These are phyloP conservation scores for Termitomyces sp. DNA, from an alignment of 768 basidiomycete species.

Conservation along the genomic window DNA sequence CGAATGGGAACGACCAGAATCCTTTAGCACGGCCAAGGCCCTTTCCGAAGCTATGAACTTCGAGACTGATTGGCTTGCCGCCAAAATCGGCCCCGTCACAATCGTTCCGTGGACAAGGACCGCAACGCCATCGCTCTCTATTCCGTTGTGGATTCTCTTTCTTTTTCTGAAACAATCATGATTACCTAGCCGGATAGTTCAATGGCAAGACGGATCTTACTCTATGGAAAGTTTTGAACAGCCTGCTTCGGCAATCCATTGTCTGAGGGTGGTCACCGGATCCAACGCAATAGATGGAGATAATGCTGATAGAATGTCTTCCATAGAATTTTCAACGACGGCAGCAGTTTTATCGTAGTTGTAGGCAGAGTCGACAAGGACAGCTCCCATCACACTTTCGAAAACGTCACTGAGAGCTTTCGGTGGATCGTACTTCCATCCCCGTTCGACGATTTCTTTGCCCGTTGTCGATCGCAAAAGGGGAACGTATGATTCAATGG, in stretches of 20 bases:
- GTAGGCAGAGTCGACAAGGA: conserved; percentile 78
- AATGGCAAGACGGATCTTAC: conserved; percentile 19
- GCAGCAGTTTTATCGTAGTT: conserved; percentile 64
- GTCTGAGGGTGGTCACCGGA: conserved; percentile 68
- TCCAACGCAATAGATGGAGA: conserved; percentile 61
- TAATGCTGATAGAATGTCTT: conserved; percentile 59
- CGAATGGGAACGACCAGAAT: conserved; percentile 40
- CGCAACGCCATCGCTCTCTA: conserved; percentile 41
- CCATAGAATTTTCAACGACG: conserved; percentile 62
- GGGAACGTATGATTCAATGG: conserved; percentile 60
- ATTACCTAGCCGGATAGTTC: neutral
- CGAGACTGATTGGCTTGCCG: conserved; percentile 54
- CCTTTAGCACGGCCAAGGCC: conserved; percentile 51
- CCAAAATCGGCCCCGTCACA: conserved; percentile 60
- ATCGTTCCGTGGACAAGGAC: conserved; percentile 56
- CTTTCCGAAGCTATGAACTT: conserved; percentile 67
- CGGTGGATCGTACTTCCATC: conserved; percentile 84
- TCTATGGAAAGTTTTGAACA: conserved; percentile 41
- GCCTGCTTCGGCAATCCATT: conserved; percentile 59
- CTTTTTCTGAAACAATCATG: conserved; percentile 18
- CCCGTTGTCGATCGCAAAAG: conserved; percentile 52
- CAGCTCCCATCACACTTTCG: conserved; percentile 80
- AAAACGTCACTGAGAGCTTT: conserved; percentile 84
- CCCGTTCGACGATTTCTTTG: conserved; percentile 59
- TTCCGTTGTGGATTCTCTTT: conserved; percentile 17